Evolutionary conservation across 495 filamentous ascomycete species (phyloP).

Genomic region (Xanthoparmelia taractica): DNA sequence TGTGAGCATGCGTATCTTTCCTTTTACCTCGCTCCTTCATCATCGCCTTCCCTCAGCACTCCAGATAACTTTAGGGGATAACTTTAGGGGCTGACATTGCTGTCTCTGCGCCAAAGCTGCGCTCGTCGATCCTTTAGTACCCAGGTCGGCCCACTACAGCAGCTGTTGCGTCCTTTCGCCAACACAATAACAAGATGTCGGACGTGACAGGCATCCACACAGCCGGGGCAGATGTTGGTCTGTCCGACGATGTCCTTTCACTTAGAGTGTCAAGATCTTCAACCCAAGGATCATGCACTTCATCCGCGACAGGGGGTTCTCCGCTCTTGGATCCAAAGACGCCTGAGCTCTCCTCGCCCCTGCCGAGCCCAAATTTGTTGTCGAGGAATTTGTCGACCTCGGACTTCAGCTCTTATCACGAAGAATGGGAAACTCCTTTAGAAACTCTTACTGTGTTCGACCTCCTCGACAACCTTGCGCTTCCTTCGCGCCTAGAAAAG

Average conservation of each 20-base stretch:
- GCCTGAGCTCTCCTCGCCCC: slow-evolving; percentile 33
- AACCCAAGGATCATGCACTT: slow-evolving; percentile 26
- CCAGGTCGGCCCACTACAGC: slow-evolving; percentile 12
- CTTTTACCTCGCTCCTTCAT: background rate
- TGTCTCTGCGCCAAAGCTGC: slow-evolving; percentile 9
- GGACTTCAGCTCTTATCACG: slow-evolving; percentile 67
- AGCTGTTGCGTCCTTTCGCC: slow-evolving; percentile 9
- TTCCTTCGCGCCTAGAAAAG: slow-evolving; percentile 82
- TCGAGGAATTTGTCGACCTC: slow-evolving; percentile 72
- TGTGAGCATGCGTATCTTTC: background rate
- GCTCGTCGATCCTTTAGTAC: slow-evolving; percentile 5
- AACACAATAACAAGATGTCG: slow-evolving; percentile 25
- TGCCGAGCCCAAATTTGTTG: slow-evolving; percentile 41
- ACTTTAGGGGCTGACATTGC: slow-evolving; percentile 10
- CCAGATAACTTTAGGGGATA: too few relatives aligned
- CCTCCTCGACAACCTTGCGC: slow-evolving; percentile 84
- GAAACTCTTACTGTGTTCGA: slow-evolving; percentile 90
- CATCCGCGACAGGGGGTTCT: slow-evolving; percentile 23
- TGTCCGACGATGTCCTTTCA: slow-evolving; percentile 21
- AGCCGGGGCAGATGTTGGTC: slow-evolving; percentile 28
- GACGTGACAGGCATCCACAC: slow-evolving; percentile 22
- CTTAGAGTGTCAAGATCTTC: slow-evolving; percentile 23
- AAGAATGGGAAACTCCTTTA: slow-evolving; percentile 88
- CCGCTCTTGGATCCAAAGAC: slow-evolving; percentile 19
- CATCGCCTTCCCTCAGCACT: too few relatives aligned